phyloP scores from a whole-genome alignment of 495 filamentous ascomycete species.

The Hypoxylon fuscum region DNA sequence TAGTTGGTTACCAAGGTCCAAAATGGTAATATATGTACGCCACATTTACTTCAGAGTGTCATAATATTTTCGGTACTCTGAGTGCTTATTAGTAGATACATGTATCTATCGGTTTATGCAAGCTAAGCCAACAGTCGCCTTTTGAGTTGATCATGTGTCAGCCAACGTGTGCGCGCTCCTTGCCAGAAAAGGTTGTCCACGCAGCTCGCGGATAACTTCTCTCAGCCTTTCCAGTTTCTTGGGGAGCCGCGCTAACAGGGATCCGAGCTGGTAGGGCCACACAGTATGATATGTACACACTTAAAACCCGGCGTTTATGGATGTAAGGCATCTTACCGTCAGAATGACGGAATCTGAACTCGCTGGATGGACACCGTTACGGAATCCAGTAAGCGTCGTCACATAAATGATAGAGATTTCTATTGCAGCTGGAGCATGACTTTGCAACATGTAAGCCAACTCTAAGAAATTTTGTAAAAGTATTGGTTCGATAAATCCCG shows the following conservation, averaged over 20 bases:
- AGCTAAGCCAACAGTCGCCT: neutral
- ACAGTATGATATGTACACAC: neutral
- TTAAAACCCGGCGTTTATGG: constrained; percentile 17
- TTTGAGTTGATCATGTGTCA: constrained; percentile 20
- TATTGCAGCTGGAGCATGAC: constrained; percentile 8
- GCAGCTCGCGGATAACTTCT: constrained; percentile 20
- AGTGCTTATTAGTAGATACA: no score
- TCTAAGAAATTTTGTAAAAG: no score
- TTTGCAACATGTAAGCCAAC: constrained; percentile 4
- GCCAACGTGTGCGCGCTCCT: neutral
- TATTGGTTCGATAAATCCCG: neutral
- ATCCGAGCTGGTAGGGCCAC: constrained; percentile 1
- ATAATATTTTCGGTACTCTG: no score
- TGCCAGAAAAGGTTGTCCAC: constrained; percentile 17
- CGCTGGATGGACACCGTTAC: no score
- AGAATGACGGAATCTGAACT: no score
- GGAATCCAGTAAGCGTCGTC: neutral
- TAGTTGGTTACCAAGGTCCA: no score
- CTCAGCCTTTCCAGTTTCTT: constrained; percentile 38
- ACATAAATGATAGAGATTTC: neutral
- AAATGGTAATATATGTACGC: no score
- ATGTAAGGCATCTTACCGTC: no score
- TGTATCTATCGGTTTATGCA: no score
- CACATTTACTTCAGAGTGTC: no score
- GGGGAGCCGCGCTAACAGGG: constrained; percentile 39